Conservation (phyloP, 371 early-diverging fungal species). For the Lichtheimia ornata region DNA sequence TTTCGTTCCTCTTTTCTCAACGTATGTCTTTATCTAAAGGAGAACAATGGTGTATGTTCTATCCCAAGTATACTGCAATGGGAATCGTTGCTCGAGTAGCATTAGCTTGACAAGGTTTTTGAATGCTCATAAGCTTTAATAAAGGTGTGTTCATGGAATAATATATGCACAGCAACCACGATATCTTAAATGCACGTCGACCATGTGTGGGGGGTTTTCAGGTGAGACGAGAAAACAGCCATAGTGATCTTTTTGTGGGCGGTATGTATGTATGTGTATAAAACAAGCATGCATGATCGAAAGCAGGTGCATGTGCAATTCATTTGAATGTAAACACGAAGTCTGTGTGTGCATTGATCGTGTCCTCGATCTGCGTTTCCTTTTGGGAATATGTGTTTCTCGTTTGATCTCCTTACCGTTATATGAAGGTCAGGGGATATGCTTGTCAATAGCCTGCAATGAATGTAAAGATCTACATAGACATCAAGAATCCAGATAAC, state of each 20-base stretch:
- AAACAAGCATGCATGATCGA: conserved; percentile 57
- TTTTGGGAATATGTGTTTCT: conserved; percentile 2
- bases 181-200: conserved; percentile 81
- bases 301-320: conserved; percentile 63
- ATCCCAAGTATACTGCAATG: too few relatives aligned
- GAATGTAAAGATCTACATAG: conserved; percentile 19
- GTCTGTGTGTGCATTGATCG: conserved; percentile 12
- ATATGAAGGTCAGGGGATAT: conserved; percentile 21
- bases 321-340: neutral
- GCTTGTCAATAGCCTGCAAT: conserved; percentile 21
- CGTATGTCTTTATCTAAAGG: too few relatives aligned
- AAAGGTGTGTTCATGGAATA: conserved; percentile 4
- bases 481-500: conserved; percentile 20
- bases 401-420: conserved; percentile 17
- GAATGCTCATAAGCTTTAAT: too few relatives aligned
- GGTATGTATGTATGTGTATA: too few relatives aligned
- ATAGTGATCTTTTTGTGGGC: conserved; percentile 48
- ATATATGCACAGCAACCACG: conserved; percentile 45
- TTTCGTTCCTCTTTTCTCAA: too few relatives aligned
- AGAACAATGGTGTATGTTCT: too few relatives aligned
- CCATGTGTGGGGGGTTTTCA: conserved; percentile 76
- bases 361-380: conserved; percentile 1
- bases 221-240: conserved; percentile 49
- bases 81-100: too few relatives aligned
- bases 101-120: too few relatives aligned